Percentiles rank a stretch among this genome's conserved stretches.
Conservation (phyloP, 805 yeast genomes). For the Henningerozyma blattae region DNA sequence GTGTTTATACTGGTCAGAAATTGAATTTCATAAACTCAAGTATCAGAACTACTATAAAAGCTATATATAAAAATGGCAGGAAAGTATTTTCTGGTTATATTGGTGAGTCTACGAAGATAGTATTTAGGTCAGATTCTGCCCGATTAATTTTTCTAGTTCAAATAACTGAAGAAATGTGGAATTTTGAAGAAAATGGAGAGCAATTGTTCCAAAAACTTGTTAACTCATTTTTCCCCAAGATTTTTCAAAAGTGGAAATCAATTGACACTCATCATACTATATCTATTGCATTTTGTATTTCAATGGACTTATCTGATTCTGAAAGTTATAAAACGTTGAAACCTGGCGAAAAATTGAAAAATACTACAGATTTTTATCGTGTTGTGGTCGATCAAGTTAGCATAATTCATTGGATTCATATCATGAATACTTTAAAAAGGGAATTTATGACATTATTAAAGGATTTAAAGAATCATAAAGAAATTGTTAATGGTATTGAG, state of each 20-base stretch:
- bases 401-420: slow-evolving; percentile 79
- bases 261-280: slow-evolving; percentile 83
- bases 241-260: slow-evolving; percentile 79
- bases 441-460: slow-evolving; percentile 77
- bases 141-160: slow-evolving; percentile 74
- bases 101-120: slow-evolving; percentile 62
- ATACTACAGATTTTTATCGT: slow-evolving; percentile 69
- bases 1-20: slow-evolving; percentile 57
- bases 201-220: slow-evolving; percentile 85
- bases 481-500: slow-evolving; percentile 23
- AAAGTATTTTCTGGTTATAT: slow-evolving; percentile 66
- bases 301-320: slow-evolving; percentile 44
- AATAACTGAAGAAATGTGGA: slow-evolving; percentile 94
- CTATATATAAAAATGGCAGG: slow-evolving; percentile 52
- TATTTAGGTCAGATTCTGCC: slow-evolving; percentile 87
- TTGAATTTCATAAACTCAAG: slow-evolving; percentile 50
- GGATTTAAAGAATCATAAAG: slow-evolving; percentile 44
- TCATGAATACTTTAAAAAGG: slow-evolving; percentile 73
- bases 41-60: slow-evolving; percentile 51
- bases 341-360: slow-evolving; percentile 59
- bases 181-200: slow-evolving; percentile 93
- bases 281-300: slow-evolving; percentile 75
- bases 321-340: slow-evolving; percentile 43
- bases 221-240: slow-evolving; percentile 82
- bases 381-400: slow-evolving; percentile 94